These are phyloP conservation scores for Globisporangium ultimum DNA, from an alignment of 352 stramenopile genomes.

Conservation along the genomic window DNA sequence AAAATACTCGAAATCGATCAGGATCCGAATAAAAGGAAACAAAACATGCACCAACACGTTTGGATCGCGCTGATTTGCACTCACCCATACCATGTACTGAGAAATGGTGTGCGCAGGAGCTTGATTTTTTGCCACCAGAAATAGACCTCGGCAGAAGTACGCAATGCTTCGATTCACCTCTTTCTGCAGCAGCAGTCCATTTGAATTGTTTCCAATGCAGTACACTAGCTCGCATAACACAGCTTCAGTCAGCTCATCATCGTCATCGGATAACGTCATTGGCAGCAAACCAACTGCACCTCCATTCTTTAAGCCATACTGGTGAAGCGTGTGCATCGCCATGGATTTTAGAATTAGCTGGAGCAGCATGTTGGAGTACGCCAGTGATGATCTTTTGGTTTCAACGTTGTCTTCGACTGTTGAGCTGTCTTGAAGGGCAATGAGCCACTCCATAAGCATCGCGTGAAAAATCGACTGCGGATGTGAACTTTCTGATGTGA, in stretches of 20 bases:
- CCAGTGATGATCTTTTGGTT: constrained; percentile 43
- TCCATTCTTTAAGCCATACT: not conserved
- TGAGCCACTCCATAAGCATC: constrained; percentile 51
- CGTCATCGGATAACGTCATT: constrained; percentile 14
- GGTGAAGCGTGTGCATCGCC: constrained; percentile 33
- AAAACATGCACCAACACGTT: constrained; percentile 60
- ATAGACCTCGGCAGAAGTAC: constrained; percentile 48
- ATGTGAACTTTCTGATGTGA: constrained; percentile 6
- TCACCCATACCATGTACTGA: constrained; percentile 41
- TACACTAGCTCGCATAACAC: constrained; percentile 41
- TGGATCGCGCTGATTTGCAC: constrained; percentile 32
- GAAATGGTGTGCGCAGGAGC: constrained; percentile 40
- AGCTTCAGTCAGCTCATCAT: constrained; percentile 41
- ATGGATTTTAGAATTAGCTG: constrained; percentile 72
- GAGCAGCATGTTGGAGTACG: constrained; percentile 50
- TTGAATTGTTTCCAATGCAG: constrained; percentile 25
- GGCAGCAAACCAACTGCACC: constrained; percentile 7
- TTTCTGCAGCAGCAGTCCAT: constrained; percentile 53
- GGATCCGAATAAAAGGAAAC: constrained; percentile 59
- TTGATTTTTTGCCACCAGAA: constrained; percentile 45
- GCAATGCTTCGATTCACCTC: constrained; percentile 64
- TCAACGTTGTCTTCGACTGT: constrained; percentile 33
- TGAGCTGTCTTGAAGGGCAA: constrained; percentile 41
- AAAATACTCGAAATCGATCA: constrained; percentile 77
- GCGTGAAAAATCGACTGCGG: constrained; percentile 34